These are phyloP conservation scores for Penicillium freii DNA, from an alignment of 2,329 filamentous ascomycete genomes.

Conservation along the genomic window DNA sequence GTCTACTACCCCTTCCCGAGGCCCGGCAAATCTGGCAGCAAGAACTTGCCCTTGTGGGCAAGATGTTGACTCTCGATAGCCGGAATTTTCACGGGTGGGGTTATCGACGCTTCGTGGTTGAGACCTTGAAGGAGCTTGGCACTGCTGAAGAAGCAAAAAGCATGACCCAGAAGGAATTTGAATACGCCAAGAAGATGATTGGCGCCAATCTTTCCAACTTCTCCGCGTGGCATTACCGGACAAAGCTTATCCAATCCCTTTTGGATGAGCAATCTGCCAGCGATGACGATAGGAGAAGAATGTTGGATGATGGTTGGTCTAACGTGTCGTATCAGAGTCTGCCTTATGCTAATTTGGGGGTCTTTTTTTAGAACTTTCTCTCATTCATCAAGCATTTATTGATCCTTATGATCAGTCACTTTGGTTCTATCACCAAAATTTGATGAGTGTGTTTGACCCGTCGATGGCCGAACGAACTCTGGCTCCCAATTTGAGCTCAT, in stretches of 20 bases:
- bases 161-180: constrained; percentile 77
- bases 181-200: constrained; percentile 89
- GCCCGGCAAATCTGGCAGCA: constrained; percentile 74
- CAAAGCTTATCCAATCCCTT: constrained; percentile 74
- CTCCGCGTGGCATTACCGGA: constrained; percentile 92
- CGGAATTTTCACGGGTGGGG: constrained; percentile 98
- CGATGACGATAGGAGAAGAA: constrained; percentile 59
- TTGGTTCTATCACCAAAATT: constrained; percentile 94
- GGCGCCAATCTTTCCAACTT: constrained; percentile 85
- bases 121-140: constrained; percentile 64
- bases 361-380: constrained; percentile 60
- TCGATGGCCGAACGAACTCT: constrained; percentile 56
- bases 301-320: constrained; percentile 66
- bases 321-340: not conserved
- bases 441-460: constrained; percentile 67
- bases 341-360: not conserved
- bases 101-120: constrained; percentile 77
- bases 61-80: constrained; percentile 82
- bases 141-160: constrained; percentile 45
- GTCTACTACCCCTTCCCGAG: constrained; percentile 55
- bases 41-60: constrained; percentile 77
- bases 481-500: constrained; percentile 59
- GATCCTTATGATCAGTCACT: constrained; percentile 93
- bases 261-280: constrained; percentile 68
- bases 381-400: constrained; percentile 75